These are phyloP conservation scores for Colletotrichum orbiculare DNA, from an alignment of 2,329 filamentous ascomycete genomes.

Conservation along the genomic window DNA sequence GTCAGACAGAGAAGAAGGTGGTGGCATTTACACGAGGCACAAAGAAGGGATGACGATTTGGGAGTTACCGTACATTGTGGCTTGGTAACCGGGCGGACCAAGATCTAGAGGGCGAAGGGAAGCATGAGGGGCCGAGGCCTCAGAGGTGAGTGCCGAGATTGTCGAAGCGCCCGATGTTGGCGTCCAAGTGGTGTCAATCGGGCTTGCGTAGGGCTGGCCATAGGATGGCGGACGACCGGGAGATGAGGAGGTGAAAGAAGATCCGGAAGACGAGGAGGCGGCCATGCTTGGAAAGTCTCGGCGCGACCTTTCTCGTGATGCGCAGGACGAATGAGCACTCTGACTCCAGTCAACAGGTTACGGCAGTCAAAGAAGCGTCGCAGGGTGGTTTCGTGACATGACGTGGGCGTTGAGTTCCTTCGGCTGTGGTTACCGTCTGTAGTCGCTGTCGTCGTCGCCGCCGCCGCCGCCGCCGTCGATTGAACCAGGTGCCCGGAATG, in stretches of 20 bases:
- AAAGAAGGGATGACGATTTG: slow-evolving; percentile 22
- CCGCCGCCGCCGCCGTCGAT: not conserved
- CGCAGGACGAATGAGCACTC: not conserved
- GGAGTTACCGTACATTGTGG: slow-evolving; percentile 58
- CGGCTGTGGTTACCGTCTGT: not conserved
- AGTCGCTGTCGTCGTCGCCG: not conserved
- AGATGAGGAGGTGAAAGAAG: slow-evolving; percentile 60
- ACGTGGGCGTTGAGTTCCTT: not conserved
- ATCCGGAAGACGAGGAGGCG: slow-evolving; percentile 58
- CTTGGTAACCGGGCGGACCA: slow-evolving; percentile 64
- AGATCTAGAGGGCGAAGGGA: slow-evolving; percentile 60
- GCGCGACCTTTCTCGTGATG: slow-evolving; percentile 48
- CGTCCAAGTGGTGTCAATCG: slow-evolving; percentile 58
- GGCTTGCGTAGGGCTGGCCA: slow-evolving; percentile 54
- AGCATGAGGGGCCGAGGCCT: slow-evolving; percentile 53
- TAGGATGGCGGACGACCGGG: slow-evolving; percentile 54
- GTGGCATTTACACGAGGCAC: not conserved
- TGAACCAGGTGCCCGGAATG: no score
- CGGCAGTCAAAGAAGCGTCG: not conserved
- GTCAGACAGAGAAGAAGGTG: slow-evolving; percentile 23
- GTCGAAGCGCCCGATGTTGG: slow-evolving; percentile 57
- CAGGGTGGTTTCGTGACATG: slow-evolving; percentile 20
- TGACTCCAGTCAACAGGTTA: slow-evolving; percentile 24
- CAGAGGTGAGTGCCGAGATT: slow-evolving; percentile 53
- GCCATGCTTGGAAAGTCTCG: slow-evolving; percentile 47